A percentile compares a stretch with the other conserved stretches of the same genome.
These are phyloP conservation scores for Boletus vermiculosoides DNA, from an alignment of 768 basidiomycete genomes.

Conservation along the genomic window DNA sequence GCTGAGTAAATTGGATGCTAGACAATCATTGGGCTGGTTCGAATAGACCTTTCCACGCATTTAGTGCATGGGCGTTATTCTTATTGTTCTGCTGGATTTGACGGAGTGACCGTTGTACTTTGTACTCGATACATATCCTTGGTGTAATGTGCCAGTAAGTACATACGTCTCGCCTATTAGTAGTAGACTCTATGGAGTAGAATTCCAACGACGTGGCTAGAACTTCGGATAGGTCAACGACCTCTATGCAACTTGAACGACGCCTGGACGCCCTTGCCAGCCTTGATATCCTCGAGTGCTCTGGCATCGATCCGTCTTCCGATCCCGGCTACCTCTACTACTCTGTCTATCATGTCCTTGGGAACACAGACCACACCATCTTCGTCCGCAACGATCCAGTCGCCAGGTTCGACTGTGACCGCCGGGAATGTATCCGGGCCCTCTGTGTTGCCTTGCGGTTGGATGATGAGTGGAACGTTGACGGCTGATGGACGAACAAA, in stretches of 20 bases:
- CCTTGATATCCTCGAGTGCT: slow-evolving; percentile 73
- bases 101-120: slow-evolving; percentile 14
- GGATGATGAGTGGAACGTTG: slow-evolving; percentile 60
- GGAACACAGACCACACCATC: slow-evolving; percentile 90
- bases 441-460: slow-evolving; percentile 31
- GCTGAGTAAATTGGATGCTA: background rate
- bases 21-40: slow-evolving; percentile 2
- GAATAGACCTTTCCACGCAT: slow-evolving; percentile 5
- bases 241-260: slow-evolving; percentile 80
- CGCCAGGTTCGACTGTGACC: slow-evolving; percentile 65
- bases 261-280: slow-evolving; percentile 69
- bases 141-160: slow-evolving; percentile 18
- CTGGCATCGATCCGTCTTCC: slow-evolving; percentile 64
- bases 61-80: slow-evolving; percentile 4
- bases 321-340: slow-evolving; percentile 55
- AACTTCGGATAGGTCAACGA: slow-evolving; percentile 23
- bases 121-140: slow-evolving; percentile 21
- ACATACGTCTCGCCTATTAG: background rate
- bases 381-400: slow-evolving; percentile 82
- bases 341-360: slow-evolving; percentile 47
- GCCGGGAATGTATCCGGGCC: slow-evolving; percentile 46
- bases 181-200: background rate
- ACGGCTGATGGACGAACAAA: slow-evolving; percentile 80
- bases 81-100: slow-evolving; percentile 23
- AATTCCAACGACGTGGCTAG: background rate